These are phyloP conservation scores for Salix exigua DNA, from an alignment of 345 rosid genomes.

Conservation along the genomic window DNA sequence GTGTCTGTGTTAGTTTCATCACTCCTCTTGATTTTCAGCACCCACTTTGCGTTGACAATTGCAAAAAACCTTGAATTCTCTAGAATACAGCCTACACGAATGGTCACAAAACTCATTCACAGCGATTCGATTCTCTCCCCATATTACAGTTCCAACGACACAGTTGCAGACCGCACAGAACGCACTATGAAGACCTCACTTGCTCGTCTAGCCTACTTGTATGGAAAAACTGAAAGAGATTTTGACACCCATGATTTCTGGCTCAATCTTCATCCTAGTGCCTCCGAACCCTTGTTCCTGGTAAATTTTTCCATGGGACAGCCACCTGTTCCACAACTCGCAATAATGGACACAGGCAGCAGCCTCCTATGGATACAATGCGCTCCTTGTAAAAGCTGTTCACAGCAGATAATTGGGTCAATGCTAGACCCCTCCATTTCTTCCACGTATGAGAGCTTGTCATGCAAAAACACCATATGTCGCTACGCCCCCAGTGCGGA, in stretches of 20 bases:
- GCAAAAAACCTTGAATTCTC: not conserved
- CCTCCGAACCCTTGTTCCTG: constrained; percentile 17
- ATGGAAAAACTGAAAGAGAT: constrained; percentile 10
- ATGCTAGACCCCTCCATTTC: constrained; percentile 46
- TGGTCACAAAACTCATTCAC: constrained; percentile 26
- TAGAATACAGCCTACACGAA: not conserved
- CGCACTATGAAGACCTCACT: constrained; percentile 26
- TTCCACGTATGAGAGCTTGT: constrained; percentile 32
- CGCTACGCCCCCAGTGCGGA: constrained; percentile 13
- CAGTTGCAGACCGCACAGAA: constrained; percentile 13
- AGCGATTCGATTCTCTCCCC: constrained; percentile 33
- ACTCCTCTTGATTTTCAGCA: not conserved
- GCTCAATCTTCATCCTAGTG: constrained; percentile 28
- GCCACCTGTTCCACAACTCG: constrained; percentile 53
- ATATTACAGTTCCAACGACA: constrained; percentile 17
- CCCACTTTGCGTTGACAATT: not conserved
- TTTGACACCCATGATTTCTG: constrained; percentile 20
- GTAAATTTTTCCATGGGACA: constrained; percentile 53
- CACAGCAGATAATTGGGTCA: constrained; percentile 12
- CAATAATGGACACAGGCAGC: constrained; percentile 59
- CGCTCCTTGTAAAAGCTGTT: constrained; percentile 41
- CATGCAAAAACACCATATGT: constrained; percentile 33
- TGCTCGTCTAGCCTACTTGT: constrained; percentile 28
- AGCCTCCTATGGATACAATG: constrained; percentile 58
- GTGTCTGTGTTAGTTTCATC: not conserved